Conservation (phyloP, 1,139 yeast species). For the Protomyces inouyei region DNA sequence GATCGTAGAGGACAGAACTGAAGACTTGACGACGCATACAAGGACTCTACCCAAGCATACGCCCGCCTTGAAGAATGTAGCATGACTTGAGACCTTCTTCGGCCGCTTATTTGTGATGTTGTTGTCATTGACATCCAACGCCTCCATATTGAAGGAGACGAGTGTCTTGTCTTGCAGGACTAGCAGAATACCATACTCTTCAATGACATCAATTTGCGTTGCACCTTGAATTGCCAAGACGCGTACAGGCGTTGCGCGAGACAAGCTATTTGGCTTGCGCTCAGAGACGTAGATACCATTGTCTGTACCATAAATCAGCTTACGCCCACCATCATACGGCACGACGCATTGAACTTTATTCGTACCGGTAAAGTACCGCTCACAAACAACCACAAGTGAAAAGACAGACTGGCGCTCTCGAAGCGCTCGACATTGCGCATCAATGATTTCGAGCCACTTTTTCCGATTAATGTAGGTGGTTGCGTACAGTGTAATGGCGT, state of each 20-base stretch:
- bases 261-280: conserved; percentile 45
- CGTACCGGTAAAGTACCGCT: conserved; percentile 63
- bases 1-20: conserved; percentile 65
- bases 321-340: conserved; percentile 85
- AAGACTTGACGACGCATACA: conserved; percentile 83
- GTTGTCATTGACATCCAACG: conserved; percentile 44
- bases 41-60: conserved; percentile 83
- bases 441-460: conserved; percentile 73
- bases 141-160: conserved; percentile 78
- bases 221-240: conserved; percentile 72
- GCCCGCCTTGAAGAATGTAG: conserved; percentile 85
- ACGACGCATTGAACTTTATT: conserved; percentile 87
- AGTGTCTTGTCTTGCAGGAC: conserved; percentile 77
- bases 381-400: conserved; percentile 68
- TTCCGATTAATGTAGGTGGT: conserved; percentile 66
- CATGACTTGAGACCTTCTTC: conserved; percentile 75
- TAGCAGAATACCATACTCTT: conserved; percentile 79
- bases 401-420: conserved; percentile 73
- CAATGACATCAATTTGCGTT: conserved; percentile 85
- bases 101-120: conserved; percentile 64
- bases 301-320: conserved; percentile 84
- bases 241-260: conserved; percentile 67
- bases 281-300: conserved; percentile 80
- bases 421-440: conserved; percentile 69
- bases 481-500: conserved; percentile 63